Evolutionary conservation across 2,329 filamentous ascomycete species (phyloP), one percentile per base, ranked within the genome.

Genomic region (Pseudovirgaria hyperparasitica): DNA sequence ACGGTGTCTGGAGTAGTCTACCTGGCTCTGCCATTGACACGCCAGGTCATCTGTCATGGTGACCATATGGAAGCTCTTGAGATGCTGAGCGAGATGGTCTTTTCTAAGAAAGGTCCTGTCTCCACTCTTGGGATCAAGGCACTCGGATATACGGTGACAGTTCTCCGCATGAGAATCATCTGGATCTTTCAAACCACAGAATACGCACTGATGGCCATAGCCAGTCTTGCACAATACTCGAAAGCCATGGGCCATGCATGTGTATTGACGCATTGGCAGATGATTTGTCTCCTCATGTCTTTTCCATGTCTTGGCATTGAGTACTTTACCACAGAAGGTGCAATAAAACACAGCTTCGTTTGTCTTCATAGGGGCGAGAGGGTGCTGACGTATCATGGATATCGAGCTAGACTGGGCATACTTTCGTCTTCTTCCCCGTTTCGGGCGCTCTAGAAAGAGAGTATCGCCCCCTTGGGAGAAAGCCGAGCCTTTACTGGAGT

Each of bases 221-320:
- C n/a, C n/a, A n/a, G n/a, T n/a, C n/a, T n/a, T n/a, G n/a, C n/a
- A n/a, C n/a, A n/a, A n/a, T n/a, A n/a, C n/a, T n/a, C n/a, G n/a
- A n/a, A n/a, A n/a, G n/a, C n/a, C n/a, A n/a, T n/a, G n/a, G 6
- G 42, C 38, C 30, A 53, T 41, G 26, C 49, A 52, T 4, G 44
- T 53, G 47, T 47, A 53, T 21, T 46, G 41, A 6, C 42, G 28
- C 17, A 48, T 47, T 5, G 45, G 45, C 6, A 43, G 40, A 18
- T 53, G 48, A 25, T 53, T 48, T 6, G 49, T 52, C 22, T 53
- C 48, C 25, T 53, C 49, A 26, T 53, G 49, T 10, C 49, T 46
- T 10, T 47, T 42, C 49, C 49, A 52, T 10, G 48, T 51, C 22
- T 52, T 53, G 2, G 46, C 42, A 10, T 43, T 41, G 3, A 53